Base-by-base conservation (phyloP, 2,329 filamentous ascomycete genomes). In the Lanzia echinophila region DNA sequence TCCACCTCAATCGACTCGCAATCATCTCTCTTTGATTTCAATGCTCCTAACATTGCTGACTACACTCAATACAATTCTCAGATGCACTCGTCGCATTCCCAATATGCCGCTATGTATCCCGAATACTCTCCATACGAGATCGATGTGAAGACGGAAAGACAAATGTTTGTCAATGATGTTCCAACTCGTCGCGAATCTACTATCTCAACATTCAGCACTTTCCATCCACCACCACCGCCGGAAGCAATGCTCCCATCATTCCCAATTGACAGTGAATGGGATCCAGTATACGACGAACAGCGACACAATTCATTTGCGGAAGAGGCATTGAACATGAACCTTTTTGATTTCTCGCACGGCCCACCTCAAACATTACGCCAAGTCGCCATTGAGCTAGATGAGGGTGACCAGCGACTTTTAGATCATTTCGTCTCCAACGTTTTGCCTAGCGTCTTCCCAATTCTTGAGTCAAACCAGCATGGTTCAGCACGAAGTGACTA, bases 131-230 rank as follows among this genome's bases (percentile, higher is more conserved):
- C 91, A 0, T 96, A 95, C 69, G 92, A 96, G 71, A 85, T 96
- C 57, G 92, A 96, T 69, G 87, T 97, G 75, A 95, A 92, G 79
- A 96, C 91, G 1, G 92, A 96, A 74, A 81, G 89, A 60, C 90
- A 96, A 63, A 90, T 95, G 76, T 96, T 88, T 70, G 84, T 96
- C 71, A 90, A 96, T 65, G 88, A 96, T 68, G 80, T 96, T 53
- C 90, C 89, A 4, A 87, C 90, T 13, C 77, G 92, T 56, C 79
- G 84, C 61, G 91, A 96, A 71, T 95, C 90, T 12, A 89, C 89
- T 32, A 85, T 90, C 36, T 95, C 91, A 0, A 95, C 90, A 22
- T 96, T 95, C 72, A 95, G 86, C 79, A 91, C 89, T n/a, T 94
- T 84, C 69, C 86, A 89, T 65, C 83, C 85, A 20, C 90, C 90